A percentile compares a stretch with the other conserved stretches of the same genome.
Conservation (phyloP, 192 early-diverging fungal genomes). For the Gamsiella multidivaricata region DNA sequence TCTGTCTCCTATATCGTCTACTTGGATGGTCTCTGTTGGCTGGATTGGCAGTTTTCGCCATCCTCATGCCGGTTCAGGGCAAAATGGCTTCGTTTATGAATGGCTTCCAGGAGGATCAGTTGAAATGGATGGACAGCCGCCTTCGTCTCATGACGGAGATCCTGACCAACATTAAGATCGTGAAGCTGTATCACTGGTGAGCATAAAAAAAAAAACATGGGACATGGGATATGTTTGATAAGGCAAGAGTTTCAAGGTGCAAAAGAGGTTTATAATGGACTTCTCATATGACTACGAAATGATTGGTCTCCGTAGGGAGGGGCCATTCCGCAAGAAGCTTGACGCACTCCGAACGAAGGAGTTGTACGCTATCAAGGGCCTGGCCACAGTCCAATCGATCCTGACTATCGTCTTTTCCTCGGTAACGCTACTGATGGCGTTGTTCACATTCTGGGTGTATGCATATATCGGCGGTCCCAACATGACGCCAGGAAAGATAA, state of each 20-base stretch:
- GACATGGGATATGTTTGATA: too few relatives aligned
- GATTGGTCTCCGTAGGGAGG: too few relatives aligned
- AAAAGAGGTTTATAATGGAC: not conserved
- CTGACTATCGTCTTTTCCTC: constrained; percentile 42
- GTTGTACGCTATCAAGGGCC: constrained; percentile 23
- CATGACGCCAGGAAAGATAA: constrained; percentile 37
- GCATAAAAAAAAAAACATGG: not conserved
- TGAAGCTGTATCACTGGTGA: constrained; percentile 46
- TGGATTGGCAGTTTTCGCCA: constrained; percentile 32
- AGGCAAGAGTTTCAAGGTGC: not conserved
- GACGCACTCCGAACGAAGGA: constrained; percentile 23
- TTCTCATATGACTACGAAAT: not conserved
- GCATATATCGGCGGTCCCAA: constrained; percentile 25
- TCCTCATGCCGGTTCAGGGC: constrained; percentile 30
- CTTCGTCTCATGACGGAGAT: constrained; percentile 41
- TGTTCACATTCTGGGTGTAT: constrained; percentile 34
- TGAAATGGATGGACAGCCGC: constrained; percentile 38
- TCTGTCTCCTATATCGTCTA: constrained; percentile 19
- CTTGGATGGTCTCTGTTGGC: constrained; percentile 42
- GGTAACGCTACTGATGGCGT: constrained; percentile 34
- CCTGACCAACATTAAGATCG: constrained; percentile 45
- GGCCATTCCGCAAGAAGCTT: constrained; percentile 30
- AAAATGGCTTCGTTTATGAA: constrained; percentile 30
- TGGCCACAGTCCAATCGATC: constrained; percentile 21
- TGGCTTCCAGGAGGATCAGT: constrained; percentile 11